A percentile compares a stretch with the other conserved stretches of the same genome.
Evolutionary conservation across 306 rosid species (phyloP).

Genomic region (Casuarina cunninghamiana): DNA sequence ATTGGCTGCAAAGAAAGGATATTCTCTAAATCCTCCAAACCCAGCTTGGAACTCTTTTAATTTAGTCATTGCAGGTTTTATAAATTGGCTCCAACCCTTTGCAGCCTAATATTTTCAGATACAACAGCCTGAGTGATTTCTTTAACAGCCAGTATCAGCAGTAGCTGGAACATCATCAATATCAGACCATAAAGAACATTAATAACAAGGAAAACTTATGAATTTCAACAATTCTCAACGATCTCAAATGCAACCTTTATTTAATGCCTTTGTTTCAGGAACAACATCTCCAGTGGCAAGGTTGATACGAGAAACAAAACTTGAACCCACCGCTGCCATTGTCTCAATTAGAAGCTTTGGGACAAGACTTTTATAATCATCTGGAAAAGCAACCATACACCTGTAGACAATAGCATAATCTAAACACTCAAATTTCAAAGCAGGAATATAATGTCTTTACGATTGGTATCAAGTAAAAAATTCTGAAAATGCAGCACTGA

Average conservation of each 20-base stretch:
- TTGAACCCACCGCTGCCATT: conserved; percentile 70
- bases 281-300: conserved; percentile 80
- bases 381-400: conserved; percentile 92
- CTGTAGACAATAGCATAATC: conserved; percentile 47
- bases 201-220: neutral
- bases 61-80: conserved; percentile 4
- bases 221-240: conserved; percentile 16
- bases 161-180: neutral
- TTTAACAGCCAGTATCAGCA: neutral
- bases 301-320: conserved; percentile 86
- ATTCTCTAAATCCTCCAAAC: neutral
- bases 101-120: neutral
- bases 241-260: conserved; percentile 65
- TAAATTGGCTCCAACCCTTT: neutral
- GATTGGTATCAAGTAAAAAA: conserved; percentile 17
- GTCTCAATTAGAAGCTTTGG: conserved; percentile 87
- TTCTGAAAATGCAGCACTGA: conserved; percentile 15
- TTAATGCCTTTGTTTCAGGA: conserved; percentile 93
- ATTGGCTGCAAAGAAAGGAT: too few relatives aligned
- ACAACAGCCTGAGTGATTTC: neutral
- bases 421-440: conserved; percentile 12
- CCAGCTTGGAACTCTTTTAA: neutral
- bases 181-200: neutral
- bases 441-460: conserved; percentile 5
- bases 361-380: conserved; percentile 77